Evolutionary conservation across 768 basidiomycete species (phyloP), one percentile per base, ranked within the genome.

Genomic region (Hericium alpestre): DNA sequence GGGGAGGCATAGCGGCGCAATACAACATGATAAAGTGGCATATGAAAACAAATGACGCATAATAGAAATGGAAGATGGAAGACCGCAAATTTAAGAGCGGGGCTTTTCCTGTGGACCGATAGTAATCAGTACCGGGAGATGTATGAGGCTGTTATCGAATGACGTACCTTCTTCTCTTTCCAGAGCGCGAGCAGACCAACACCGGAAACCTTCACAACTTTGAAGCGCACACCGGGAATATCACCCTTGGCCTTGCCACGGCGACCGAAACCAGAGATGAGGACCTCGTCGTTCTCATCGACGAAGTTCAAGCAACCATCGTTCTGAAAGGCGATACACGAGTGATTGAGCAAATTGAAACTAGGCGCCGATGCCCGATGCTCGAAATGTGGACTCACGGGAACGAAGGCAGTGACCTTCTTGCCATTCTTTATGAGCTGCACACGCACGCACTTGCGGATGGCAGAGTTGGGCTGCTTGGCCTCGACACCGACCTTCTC

Each of bases 391-490:
- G 48, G 10, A 82, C 90, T 64, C 67, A 91, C 91, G 61, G 95
- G 95, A 41, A 98, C 96, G 86, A 99, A 99, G 69, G 96, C 96
- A 62, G 95, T 98, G 71, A 99, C 95, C 74, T 98, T 98, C 87
- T 99, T 99, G 64, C 96, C 96, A 79, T 99, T 99, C 84, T 99
- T 99, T 74, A 99, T 98, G 65, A 99, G 81, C 70, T 99, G 96
- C 61, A 99, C 96, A 78, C 96, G 93, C 65, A 99, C 96, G 79
- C 96, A 99, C 75, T 99, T 99, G 74, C 96, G 93, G 75, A 99
- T 98, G 72, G 96, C 96, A 71, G 96, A 99, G 83, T 99, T 99
- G 77, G 96, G 96, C 75, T 99, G 96, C 78, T 99, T 99, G 71
- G 96, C 95, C 79, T 99, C 96, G 63, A 99, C 95, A 71, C 96